These are phyloP conservation scores for Alternaria solani DNA, from an alignment of 2,329 filamentous ascomycete genomes.

Conservation along the genomic window DNA sequence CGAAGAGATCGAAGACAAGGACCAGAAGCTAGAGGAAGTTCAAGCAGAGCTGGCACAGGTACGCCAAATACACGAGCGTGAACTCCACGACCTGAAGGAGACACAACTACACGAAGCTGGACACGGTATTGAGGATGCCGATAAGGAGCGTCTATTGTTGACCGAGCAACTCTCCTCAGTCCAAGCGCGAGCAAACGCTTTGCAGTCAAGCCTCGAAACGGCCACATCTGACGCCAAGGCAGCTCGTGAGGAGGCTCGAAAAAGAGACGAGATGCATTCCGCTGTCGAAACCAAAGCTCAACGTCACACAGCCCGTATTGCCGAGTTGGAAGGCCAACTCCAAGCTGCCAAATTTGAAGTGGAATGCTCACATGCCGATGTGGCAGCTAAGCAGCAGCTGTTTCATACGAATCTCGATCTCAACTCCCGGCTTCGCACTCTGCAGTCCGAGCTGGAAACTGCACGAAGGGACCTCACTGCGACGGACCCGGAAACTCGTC, in stretches of 20 bases:
- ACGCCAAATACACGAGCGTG: constrained; percentile 8
- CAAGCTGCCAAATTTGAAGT: constrained; percentile 36
- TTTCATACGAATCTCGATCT: constrained; percentile 36
- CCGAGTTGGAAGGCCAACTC: constrained; percentile 35
- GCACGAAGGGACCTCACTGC: neutral
- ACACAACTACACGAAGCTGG: constrained; percentile 4
- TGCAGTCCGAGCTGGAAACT: constrained; percentile 31
- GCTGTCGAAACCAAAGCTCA: constrained; percentile 17
- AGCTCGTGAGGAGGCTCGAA: constrained; percentile 35
- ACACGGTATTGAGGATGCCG: constrained; percentile 5
- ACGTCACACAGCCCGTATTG: constrained; percentile 20
- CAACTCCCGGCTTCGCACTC: constrained; percentile 28
- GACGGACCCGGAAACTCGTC: neutral
- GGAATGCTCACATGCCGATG: constrained; percentile 36
- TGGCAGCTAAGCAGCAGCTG: constrained; percentile 36
- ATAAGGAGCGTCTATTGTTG: constrained; percentile 21
- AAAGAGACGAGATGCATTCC: constrained; percentile 16
- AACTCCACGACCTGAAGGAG: constrained; percentile 15
- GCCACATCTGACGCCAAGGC: constrained; percentile 37
- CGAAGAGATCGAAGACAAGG: constrained; percentile 10
- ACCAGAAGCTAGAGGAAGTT: constrained; percentile 9
- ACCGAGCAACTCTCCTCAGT: constrained; percentile 33
- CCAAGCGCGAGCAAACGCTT: constrained; percentile 34
- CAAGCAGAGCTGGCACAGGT: constrained; percentile 6
- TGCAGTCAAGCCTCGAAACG: constrained; percentile 37